Evolutionary conservation across 1,284 basidiomycete species (phyloP), one percentile per base, ranked within the genome.

Genomic region (Trichosporon ovoides): DNA sequence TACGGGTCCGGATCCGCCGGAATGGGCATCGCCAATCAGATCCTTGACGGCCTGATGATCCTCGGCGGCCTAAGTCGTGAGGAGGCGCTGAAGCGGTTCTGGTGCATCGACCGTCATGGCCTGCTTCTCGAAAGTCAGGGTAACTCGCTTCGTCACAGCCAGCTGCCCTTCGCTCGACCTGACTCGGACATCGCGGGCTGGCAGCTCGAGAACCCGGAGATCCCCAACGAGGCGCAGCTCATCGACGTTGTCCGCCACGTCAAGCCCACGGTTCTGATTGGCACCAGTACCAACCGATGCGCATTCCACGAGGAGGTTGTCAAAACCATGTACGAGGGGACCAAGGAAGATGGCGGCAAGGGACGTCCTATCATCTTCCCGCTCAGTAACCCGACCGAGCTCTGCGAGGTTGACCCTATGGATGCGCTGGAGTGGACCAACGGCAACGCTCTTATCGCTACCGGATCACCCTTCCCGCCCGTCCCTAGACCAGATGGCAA

Each of bases 1-100:
- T 89, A 86, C 73, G 89, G 90, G 19, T 87, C 88, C 0, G 90
- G 89, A 3, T 86, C 87, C 0, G 89, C 90, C 2, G 90, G 90
- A 2, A 81, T 90, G 61, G 90, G 90, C 24, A 89, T 93, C 62
- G 75, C 75, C 37, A 73, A 75, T 52, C 76, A 77, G 65, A 73
- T 93, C 55, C 83, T 87, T 20, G 87, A 89, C 65, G 89, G 88
- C 3, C 85, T 92, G 63, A 80, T 87, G 53, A 73, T 83, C 50
- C 78, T 60, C 13, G 85, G 88, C 68, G 76, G 80, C 1, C 62
- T 87, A n/a, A 72, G 81, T 16, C 67, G 71, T 10, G 81, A 83
- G 19, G 84, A 88, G 60, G 89, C 88, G 7, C 85, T 84, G 64
- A 75, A 77, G 51, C 77, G 80, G 43, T 91, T 92, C 80, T 91